These are phyloP conservation scores for Pythium guiyangense DNA, from an alignment of 352 stramenopile genomes.

Conservation along the genomic window DNA sequence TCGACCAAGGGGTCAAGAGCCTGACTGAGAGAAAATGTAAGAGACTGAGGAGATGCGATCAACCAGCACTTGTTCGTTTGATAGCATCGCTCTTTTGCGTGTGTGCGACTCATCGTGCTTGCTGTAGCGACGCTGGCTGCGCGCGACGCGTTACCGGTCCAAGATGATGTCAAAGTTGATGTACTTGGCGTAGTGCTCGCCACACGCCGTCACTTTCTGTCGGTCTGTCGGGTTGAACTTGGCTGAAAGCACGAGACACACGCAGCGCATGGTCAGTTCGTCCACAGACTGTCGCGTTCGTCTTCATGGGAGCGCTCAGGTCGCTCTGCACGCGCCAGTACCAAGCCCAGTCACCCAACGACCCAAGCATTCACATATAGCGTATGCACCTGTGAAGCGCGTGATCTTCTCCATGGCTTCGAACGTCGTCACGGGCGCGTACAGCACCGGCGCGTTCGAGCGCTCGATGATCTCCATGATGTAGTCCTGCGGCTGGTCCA, in stretches of 20 bases:
- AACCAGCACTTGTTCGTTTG: no score
- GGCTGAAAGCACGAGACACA: slow-evolving; percentile 22
- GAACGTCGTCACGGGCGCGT: slow-evolving; percentile 71
- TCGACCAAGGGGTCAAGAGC: no score
- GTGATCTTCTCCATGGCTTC: slow-evolving; percentile 81
- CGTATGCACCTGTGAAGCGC: slow-evolving; percentile 59
- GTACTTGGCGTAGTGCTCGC: slow-evolving; percentile 80
- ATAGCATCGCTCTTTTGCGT: no score
- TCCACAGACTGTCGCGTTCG: no score
- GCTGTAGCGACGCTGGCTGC: no score
- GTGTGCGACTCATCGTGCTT: no score
- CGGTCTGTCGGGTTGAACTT: slow-evolving; percentile 88
- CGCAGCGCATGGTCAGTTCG: no score
- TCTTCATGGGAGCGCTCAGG: no score
- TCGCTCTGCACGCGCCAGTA: not conserved
- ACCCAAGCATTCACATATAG: not conserved
- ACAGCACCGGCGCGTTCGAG: slow-evolving; percentile 62
- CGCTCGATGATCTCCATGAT: slow-evolving; percentile 73
- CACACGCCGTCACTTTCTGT: slow-evolving; percentile 72
- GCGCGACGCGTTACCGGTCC: slow-evolving; percentile 19
- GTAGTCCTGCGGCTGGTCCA: slow-evolving; percentile 72
- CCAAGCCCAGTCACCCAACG: slow-evolving; percentile 2
- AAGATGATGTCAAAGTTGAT: slow-evolving; percentile 82
- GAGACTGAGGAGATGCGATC: no score
- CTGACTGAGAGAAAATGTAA: no score